Conservation (phyloP, 2,329 filamentous ascomycete genomes). For the Herpotrichia juniperi region DNA sequence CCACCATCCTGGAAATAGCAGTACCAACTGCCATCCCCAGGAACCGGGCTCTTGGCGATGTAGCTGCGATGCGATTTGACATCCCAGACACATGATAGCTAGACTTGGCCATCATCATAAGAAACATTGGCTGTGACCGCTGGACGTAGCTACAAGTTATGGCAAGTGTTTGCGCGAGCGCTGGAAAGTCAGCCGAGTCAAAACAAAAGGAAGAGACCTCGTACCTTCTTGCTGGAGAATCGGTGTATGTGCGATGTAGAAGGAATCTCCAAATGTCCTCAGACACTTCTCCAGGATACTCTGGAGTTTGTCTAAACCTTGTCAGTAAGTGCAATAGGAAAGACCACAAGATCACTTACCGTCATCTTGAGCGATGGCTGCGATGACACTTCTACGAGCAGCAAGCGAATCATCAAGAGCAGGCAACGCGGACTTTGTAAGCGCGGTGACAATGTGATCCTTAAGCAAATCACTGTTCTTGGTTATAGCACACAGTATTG, state of each 20-base stretch:
- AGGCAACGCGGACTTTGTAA: constrained; percentile 48
- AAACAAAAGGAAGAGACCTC: not conserved
- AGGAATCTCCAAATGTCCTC: constrained; percentile 78
- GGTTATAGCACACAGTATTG: constrained; percentile 28
- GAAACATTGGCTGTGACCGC: constrained; percentile 67
- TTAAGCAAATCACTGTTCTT: constrained; percentile 34
- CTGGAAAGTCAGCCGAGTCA: constrained; percentile 52
- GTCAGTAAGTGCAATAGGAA: constrained; percentile 8
- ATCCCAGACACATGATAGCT: constrained; percentile 76
- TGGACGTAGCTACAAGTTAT: constrained; percentile 78
- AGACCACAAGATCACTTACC: constrained; percentile 36
- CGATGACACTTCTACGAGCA: constrained; percentile 46
- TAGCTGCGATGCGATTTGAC: constrained; percentile 82
- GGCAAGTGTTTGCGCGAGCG: constrained; percentile 78
- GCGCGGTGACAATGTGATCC: constrained; percentile 34
- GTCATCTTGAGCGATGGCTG: constrained; percentile 46
- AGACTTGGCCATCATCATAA: constrained; percentile 73
- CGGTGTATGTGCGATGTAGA: constrained; percentile 86
- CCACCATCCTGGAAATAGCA: constrained; percentile 68
- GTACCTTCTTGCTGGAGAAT: constrained; percentile 87
- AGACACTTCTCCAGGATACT: constrained; percentile 71
- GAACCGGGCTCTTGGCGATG: constrained; percentile 76
- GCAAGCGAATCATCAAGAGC: constrained; percentile 34
- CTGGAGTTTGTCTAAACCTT: constrained; percentile 53
- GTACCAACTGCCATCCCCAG: constrained; percentile 89